Conservation (phyloP, 495 filamentous ascomycete genomes). For the Wilcoxina mikolae region DNA sequence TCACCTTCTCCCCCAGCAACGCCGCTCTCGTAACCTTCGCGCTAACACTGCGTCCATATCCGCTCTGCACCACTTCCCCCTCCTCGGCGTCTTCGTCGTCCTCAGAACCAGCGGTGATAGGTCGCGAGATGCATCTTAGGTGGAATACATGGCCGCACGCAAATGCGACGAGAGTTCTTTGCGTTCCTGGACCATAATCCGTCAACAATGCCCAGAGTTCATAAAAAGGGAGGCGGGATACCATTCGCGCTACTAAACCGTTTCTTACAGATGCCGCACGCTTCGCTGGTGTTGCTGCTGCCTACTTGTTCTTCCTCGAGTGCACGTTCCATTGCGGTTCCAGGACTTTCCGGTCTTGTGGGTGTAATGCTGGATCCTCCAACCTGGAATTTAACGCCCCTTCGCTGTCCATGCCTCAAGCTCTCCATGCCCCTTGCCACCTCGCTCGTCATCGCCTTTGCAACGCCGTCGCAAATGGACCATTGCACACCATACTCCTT, state of each 20-base stretch:
- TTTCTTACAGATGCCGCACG: conserved; percentile 24
- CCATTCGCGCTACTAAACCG: conserved; percentile 19
- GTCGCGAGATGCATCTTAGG: conserved; percentile 49
- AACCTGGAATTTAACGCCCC: conserved; percentile 80
- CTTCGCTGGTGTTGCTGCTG: conserved; percentile 30
- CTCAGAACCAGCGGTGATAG: conserved; percentile 31
- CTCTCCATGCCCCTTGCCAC: conserved; percentile 69
- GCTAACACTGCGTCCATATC: conserved; percentile 48
- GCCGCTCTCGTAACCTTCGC: conserved; percentile 83
- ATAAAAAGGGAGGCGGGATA: conserved; percentile 12
- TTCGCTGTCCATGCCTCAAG: conserved; percentile 58
- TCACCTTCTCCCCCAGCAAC: conserved; percentile 54
- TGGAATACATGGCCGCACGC: conserved; percentile 89
- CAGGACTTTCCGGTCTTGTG: conserved; percentile 2
- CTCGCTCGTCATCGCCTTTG: conserved; percentile 70
- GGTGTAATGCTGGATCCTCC: background rate
- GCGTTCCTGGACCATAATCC: conserved; percentile 42
- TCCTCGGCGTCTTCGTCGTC: conserved; percentile 33
- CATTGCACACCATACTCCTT: conserved; percentile 87
- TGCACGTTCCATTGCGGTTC: conserved; percentile 19
- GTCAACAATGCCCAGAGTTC: background rate
- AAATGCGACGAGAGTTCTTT: conserved; percentile 62
- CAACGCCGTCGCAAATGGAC: conserved; percentile 78
- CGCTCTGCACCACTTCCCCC: conserved; percentile 21
- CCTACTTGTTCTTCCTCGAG: conserved; percentile 21